A percentile compares a stretch with the other conserved stretches of the same genome.
These are phyloP conservation scores for Camellia granthamiana DNA, from an alignment of 148 eudicot genomes.

Conservation along the genomic window DNA sequence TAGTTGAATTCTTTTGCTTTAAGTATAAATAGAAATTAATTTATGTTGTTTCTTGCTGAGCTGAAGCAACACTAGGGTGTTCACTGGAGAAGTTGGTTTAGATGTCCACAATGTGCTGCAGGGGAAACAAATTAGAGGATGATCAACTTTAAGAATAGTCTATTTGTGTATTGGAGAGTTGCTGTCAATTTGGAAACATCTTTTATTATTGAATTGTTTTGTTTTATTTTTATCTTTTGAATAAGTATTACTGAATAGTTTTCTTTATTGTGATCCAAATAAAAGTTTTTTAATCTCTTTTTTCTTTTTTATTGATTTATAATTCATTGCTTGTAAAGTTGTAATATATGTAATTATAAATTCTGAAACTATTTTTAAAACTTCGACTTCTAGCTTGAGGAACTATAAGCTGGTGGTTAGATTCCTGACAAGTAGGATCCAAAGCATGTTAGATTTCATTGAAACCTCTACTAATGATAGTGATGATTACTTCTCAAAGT, in stretches of 20 bases:
- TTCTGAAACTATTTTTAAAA: background rate
- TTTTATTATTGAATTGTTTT: background rate
- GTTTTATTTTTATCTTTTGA: background rate
- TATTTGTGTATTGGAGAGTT: background rate
- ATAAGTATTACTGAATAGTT: background rate
- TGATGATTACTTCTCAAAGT: constrained; percentile 6
- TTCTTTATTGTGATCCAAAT: too few relatives aligned
- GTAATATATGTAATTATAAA: background rate
- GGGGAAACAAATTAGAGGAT: too few relatives aligned
- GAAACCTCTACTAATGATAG: background rate
- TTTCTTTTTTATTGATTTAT: background rate
- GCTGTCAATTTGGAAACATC: background rate
- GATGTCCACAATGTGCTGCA: too few relatives aligned
- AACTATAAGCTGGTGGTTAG: background rate
- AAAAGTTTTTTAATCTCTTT: too few relatives aligned
- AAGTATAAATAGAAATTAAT: too few relatives aligned
- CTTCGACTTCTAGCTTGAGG: background rate
- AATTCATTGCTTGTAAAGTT: background rate
- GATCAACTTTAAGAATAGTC: background rate
- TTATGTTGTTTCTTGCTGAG: too few relatives aligned
- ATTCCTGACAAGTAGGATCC: background rate
- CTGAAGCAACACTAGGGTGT: too few relatives aligned
- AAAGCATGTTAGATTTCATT: background rate
- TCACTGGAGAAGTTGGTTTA: too few relatives aligned
- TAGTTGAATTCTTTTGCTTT: too few relatives aligned